Evolutionary conservation across 441 rosid species (phyloP).

Genomic region (Isatis lusitanica): DNA sequence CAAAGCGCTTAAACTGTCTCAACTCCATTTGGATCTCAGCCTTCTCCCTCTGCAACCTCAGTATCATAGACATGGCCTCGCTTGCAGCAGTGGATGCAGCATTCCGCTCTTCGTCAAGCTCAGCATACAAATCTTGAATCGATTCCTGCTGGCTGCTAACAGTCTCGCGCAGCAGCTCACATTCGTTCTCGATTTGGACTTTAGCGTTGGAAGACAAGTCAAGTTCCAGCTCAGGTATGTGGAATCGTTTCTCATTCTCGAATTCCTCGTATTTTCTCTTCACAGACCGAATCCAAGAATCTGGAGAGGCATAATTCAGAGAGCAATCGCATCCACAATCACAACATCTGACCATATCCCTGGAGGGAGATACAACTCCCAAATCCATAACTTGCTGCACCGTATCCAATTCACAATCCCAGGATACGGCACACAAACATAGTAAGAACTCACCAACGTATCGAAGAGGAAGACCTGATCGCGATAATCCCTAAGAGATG

Average conservation of each 20-base stretch:
- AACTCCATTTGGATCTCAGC: conserved; percentile 94
- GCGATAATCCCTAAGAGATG: conserved; percentile 2
- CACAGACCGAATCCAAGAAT: conserved; percentile 65
- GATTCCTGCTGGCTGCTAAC: conserved; percentile 70
- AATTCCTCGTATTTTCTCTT: conserved; percentile 73
- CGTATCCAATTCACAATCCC: conserved; percentile 40
- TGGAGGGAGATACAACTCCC: conserved; percentile 36
- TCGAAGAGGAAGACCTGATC: neutral
- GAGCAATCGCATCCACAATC: conserved; percentile 66
- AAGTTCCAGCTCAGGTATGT: conserved; percentile 57
- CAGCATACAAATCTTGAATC: conserved; percentile 64
- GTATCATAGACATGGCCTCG: conserved; percentile 97
- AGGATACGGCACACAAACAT: conserved; percentile 1
- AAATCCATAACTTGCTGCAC: conserved; percentile 53
- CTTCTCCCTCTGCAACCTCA: conserved; percentile 95
- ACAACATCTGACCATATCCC: conserved; percentile 52
- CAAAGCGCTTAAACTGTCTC: conserved; percentile 85
- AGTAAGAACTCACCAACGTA: neutral
- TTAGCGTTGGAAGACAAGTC: conserved; percentile 55
- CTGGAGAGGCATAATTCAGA: conserved; percentile 30
- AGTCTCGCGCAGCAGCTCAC: conserved; percentile 68
- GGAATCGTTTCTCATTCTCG: conserved; percentile 45
- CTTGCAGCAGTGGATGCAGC: conserved; percentile 92
- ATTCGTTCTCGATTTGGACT: conserved; percentile 81
- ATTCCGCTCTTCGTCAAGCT: conserved; percentile 92